These are phyloP conservation scores for Bauhinia variegata DNA, from an alignment of 306 rosid species.

Conservation along the genomic window DNA sequence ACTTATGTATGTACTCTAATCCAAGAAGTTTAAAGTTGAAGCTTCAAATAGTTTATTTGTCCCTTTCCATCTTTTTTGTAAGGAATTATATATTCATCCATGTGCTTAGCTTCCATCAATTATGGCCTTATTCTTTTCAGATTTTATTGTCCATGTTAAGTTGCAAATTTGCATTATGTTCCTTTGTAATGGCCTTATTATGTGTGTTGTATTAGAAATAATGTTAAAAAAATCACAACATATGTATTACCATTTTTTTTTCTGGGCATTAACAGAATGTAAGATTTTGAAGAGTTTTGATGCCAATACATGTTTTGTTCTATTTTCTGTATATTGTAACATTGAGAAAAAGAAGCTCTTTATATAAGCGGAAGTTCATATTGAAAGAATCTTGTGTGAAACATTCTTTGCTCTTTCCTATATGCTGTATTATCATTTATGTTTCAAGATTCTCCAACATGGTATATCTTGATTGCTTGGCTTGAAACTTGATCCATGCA, in stretches of 20 bases:
- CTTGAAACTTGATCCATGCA: background rate
- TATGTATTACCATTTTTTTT: background rate
- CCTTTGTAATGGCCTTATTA: background rate
- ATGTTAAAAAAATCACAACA: background rate
- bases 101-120: background rate
- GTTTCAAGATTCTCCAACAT: slow-evolving; percentile 11
- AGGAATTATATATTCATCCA: too few relatives aligned
- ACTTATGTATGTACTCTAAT: background rate
- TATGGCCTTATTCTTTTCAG: background rate
- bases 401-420: background rate
- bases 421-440: background rate
- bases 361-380: background rate
- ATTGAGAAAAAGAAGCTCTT: background rate
- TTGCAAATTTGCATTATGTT: background rate
- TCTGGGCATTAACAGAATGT: background rate
- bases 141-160: background rate
- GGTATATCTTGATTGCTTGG: background rate
- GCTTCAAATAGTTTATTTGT: background rate
- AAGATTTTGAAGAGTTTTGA: background rate
- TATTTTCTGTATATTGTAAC: background rate
- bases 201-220: background rate
- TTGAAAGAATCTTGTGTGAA: slow-evolving; percentile 11
- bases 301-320: background rate
- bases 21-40: slow-evolving; percentile 22
- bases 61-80: too few relatives aligned